Evolutionary conservation across 1,284 basidiomycete species (phyloP), one percentile per base, ranked within the genome.

Genomic region (Cutaneotrichosporon sp.): DNA sequence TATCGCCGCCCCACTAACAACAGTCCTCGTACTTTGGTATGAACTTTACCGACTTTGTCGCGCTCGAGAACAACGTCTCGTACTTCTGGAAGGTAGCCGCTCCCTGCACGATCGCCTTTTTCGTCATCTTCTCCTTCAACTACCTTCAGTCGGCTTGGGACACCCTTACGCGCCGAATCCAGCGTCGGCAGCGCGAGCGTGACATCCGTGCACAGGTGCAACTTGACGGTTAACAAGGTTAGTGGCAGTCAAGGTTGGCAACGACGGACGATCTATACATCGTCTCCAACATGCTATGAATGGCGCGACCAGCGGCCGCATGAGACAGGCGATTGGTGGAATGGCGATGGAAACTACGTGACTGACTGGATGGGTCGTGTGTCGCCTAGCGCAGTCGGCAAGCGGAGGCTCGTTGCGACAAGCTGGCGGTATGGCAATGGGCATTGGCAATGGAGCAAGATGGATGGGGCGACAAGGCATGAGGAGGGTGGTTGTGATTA

Each of bases 51-150:
- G 61, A 60, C 14, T 72, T 73, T 51, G 49, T 46, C 23, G 60
- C 63, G n/a, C 48, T 74, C 33, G 48, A 67, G 14, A 62, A 65
- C 39, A 54, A 60, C 15, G 70, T 68, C 34, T 49, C 46, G 4
- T 74, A 74, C 52, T 76, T 76, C 42, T 76, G 74, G 74, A 69
- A 69, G 47, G 62, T 74, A 22, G 72, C 74, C 2, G 61, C 60
- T 0, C 74, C 74, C 2, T 61, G 62, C 36, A 70, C 72, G 2
- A 61, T 65, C 26, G 62, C 57, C 4, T 76, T 76, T 64, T 75
- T 76, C 56, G 17, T 76, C 61, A 64, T 72, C 26, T 74, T 76
- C 56, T 66, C 63, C 21, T 72, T 62, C 35, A 51, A 57, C 4
- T 76, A 74, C 49, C 59, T 76, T 36, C 54, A 55, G 43, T 51